Conservation (phyloP, 192 early-diverging fungal genomes). For the Backusella mclennaniae region DNA sequence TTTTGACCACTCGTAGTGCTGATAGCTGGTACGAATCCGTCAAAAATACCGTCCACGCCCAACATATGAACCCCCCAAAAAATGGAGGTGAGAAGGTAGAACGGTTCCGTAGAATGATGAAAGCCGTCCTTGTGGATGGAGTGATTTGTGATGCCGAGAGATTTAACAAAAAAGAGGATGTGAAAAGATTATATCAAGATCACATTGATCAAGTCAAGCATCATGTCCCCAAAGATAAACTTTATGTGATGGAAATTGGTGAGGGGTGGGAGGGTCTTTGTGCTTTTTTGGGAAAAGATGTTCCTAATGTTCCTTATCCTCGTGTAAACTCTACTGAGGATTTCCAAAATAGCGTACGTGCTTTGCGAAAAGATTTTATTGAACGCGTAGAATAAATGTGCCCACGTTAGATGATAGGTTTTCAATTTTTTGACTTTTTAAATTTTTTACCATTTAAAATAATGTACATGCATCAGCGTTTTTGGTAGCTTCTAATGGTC, state of each 20-base stretch:
- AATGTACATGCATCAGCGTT: too few species aligned
- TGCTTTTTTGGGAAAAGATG: neutral
- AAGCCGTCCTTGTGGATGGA: neutral
- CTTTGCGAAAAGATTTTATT: neutral
- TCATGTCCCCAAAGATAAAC: neutral
- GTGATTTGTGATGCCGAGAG: neutral
- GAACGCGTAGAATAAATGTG: neutral
- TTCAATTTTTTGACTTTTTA: too few species aligned
- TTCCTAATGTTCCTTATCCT: constrained; percentile 10
- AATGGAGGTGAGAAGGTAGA: neutral
- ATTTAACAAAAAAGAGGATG: neutral
- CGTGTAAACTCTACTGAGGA: neutral
- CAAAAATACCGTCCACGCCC: neutral
- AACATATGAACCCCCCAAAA: neutral
- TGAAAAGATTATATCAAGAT: neutral
- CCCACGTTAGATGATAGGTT: too few species aligned
- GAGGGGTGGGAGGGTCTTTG: constrained; percentile 10
- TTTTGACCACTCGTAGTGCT: constrained; percentile 11
- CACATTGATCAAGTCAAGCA: constrained; percentile 8
- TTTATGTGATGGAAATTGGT: constrained; percentile 1
- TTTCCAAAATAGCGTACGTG: neutral
- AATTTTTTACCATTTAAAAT: too few species aligned
- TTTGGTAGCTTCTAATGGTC: too few species aligned
- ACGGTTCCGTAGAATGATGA: neutral
- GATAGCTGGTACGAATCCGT: constrained; percentile 26